Evolutionary conservation across 345 rosid species (phyloP).

Genomic region (Populus deltoides): DNA sequence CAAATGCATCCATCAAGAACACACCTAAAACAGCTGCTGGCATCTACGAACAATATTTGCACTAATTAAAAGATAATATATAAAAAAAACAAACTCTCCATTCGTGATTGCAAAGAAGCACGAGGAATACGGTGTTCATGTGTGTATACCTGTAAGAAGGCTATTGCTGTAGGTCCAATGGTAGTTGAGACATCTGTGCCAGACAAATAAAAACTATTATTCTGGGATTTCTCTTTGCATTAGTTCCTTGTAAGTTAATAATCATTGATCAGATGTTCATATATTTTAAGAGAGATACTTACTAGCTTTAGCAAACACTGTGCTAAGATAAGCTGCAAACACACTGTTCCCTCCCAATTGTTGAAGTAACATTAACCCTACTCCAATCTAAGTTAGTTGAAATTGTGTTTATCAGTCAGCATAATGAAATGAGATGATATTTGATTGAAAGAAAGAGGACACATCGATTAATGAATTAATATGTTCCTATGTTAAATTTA

Average conservation of each 20-base stretch:
- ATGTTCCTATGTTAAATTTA: no score
- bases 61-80: background rate
- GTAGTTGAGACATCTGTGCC: slow-evolving; percentile 34
- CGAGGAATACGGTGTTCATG: background rate
- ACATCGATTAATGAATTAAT: no score
- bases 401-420: no score
- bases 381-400: background rate
- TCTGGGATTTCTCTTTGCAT: background rate
- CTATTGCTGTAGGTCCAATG: slow-evolving; percentile 39
- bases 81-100: no score
- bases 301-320: slow-evolving; percentile 56
- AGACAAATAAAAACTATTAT: background rate
- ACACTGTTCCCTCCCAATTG: slow-evolving; percentile 52
- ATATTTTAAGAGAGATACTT: background rate
- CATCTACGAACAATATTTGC: slow-evolving; percentile 17
- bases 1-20: slow-evolving; percentile 44
- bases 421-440: no score
- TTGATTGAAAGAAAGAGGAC: no score
- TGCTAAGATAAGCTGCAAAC: slow-evolving; percentile 37
- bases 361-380: slow-evolving; percentile 63
- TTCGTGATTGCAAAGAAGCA: no score
- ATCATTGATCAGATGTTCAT: no score
- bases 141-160: slow-evolving; percentile 38
- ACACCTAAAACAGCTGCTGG: slow-evolving; percentile 32
- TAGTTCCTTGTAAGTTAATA: no score